Percentiles rank a stretch among this genome's conserved stretches.
Conservation (phyloP, 768 basidiomycete species). For the Mycena albidolilacea region DNA sequence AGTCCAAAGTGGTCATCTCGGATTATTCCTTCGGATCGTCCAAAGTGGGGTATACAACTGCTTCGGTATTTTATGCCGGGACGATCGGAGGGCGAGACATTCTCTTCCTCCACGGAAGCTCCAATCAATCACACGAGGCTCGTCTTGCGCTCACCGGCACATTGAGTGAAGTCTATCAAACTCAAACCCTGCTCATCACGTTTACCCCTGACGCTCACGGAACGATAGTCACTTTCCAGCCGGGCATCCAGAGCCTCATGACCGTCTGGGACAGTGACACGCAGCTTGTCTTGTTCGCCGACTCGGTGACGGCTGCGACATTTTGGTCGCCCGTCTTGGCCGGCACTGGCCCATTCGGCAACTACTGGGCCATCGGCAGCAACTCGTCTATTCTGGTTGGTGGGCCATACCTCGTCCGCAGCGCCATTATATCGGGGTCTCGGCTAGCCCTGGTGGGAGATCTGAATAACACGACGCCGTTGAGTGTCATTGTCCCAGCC, state of each 20-base stretch:
- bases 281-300: slow-evolving; percentile 79
- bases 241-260: slow-evolving; percentile 63
- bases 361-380: slow-evolving; percentile 83
- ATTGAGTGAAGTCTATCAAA: slow-evolving; percentile 52
- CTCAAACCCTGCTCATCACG: slow-evolving; percentile 47
- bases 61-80: slow-evolving; percentile 79
- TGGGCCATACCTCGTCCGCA: slow-evolving; percentile 76
- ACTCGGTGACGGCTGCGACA: slow-evolving; percentile 74
- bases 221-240: slow-evolving; percentile 68
- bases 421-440: slow-evolving; percentile 63
- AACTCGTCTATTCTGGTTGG: slow-evolving; percentile 77
- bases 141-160: slow-evolving; percentile 64
- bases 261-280: slow-evolving; percentile 77
- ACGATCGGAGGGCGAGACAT: slow-evolving; percentile 73
- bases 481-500: slow-evolving; percentile 77
- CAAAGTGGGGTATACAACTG: slow-evolving; percentile 77
- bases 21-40: slow-evolving; percentile 82
- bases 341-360: slow-evolving; percentile 57
- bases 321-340: slow-evolving; percentile 85
- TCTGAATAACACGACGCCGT: slow-evolving; percentile 67
- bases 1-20: slow-evolving; percentile 81
- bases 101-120: slow-evolving; percentile 73
- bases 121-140: slow-evolving; percentile 68
- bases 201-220: slow-evolving; percentile 47
- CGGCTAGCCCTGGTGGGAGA: slow-evolving; percentile 78